Evolutionary conservation across 495 filamentous ascomycete genomes (phyloP).

Genomic region (Aspergillus cavernicola): DNA sequence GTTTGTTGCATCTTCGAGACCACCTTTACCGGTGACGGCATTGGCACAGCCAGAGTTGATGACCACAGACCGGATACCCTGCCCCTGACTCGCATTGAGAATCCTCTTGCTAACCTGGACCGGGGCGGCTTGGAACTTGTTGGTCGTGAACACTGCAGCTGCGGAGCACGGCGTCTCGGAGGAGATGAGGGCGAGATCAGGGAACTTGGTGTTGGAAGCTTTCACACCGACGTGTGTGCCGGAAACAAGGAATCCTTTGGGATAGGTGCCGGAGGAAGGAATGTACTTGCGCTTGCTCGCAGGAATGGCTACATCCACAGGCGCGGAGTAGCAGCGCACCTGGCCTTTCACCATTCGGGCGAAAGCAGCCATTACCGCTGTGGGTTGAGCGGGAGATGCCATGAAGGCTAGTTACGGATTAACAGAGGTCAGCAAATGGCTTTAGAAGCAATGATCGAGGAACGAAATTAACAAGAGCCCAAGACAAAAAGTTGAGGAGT

Average conservation of each 20-base stretch:
- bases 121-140: constrained; percentile 96
- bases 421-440: background rate
- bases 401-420: constrained; percentile 17
- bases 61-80: constrained; percentile 74
- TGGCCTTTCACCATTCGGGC: constrained; percentile 43
- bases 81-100: constrained; percentile 59
- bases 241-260: constrained; percentile 82
- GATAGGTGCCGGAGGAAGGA: constrained; percentile 79
- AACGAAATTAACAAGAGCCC: background rate
- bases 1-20: constrained; percentile 77
- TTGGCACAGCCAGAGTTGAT: constrained; percentile 98
- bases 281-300: constrained; percentile 81
- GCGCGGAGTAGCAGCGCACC: constrained; percentile 58
- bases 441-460: background rate
- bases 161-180: constrained; percentile 88
- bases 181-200: constrained; percentile 83
- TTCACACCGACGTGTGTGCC: constrained; percentile 93
- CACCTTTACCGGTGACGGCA: constrained; percentile 91
- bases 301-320: constrained; percentile 59
- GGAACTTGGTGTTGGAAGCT: constrained; percentile 78
- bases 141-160: constrained; percentile 94
- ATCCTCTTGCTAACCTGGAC: constrained; percentile 77
- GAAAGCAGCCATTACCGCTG: constrained; percentile 36
- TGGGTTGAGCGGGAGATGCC: constrained; percentile 27
- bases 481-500: background rate